phyloP scores from a whole-genome alignment of 2,329 filamentous ascomycete genomes.

The Talaromyces sp. region DNA sequence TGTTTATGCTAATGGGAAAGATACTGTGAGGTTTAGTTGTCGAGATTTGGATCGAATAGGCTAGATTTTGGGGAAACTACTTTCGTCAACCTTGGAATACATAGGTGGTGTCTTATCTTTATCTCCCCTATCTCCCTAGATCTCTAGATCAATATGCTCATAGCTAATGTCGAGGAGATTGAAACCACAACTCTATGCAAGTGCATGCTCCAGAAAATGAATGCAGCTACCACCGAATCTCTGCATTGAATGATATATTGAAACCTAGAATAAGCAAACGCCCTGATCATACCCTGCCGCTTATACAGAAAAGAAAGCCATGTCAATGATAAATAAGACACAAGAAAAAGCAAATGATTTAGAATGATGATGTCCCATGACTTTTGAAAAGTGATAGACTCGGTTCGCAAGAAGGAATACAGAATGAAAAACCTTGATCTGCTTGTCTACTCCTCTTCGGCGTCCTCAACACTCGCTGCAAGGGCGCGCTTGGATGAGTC shows the following conservation, averaged over 20 bases:
- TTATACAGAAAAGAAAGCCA: background rate
- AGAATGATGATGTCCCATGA: background rate
- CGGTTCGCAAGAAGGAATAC: background rate
- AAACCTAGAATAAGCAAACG: conserved; percentile 10
- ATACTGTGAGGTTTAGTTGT: background rate
- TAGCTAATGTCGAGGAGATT: too few species aligned
- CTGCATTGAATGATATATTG: background rate
- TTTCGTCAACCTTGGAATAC: background rate
- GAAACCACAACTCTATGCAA: too few species aligned
- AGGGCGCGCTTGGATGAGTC: conserved; percentile 37
- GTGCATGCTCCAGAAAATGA: too few species aligned
- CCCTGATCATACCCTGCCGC: conserved; percentile 7
- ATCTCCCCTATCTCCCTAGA: background rate
- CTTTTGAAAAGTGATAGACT: background rate
- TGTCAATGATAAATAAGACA: background rate
- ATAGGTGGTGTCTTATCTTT: background rate
- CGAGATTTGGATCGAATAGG: background rate
- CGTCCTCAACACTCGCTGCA: conserved; percentile 49
- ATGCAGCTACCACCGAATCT: background rate
- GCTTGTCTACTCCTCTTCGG: conserved; percentile 36
- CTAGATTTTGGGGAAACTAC: background rate
- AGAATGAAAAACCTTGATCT: background rate
- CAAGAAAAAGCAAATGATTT: background rate
- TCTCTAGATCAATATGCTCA: background rate
- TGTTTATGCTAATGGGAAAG: background rate